These are phyloP conservation scores for Thraustochytrium sp. DNA, from an alignment of 352 stramenopile genomes.

Conservation along the genomic window DNA sequence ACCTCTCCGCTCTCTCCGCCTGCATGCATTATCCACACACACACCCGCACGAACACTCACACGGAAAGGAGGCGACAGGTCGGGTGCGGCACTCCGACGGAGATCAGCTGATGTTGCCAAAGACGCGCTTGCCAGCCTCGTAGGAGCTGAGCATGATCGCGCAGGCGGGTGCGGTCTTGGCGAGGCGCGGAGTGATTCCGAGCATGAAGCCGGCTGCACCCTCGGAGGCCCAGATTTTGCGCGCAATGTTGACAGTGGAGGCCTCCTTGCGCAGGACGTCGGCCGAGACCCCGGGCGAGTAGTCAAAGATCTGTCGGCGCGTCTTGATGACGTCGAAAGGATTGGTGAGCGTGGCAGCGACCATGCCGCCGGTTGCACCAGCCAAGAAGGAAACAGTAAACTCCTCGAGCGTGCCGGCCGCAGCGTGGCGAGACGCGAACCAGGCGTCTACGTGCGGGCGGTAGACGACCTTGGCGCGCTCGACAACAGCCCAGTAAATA, in stretches of 20 bases:
- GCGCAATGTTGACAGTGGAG: slow-evolving; percentile 42
- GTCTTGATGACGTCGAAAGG: slow-evolving; percentile 94
- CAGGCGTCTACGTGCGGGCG: neutral
- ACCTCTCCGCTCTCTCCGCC: no score
- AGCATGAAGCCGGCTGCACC: slow-evolving; percentile 63
- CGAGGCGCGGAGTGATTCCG: slow-evolving; percentile 63
- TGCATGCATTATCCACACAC: no score
- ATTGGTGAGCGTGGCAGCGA: slow-evolving; percentile 81
- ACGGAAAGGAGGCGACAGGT: no score
- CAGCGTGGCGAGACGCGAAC: neutral
- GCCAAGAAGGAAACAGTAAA: slow-evolving; percentile 63
- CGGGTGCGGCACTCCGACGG: no score
- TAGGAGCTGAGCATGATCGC: slow-evolving; percentile 73
- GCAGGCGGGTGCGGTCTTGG: slow-evolving; percentile 72
- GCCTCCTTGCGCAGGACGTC: slow-evolving; percentile 17
- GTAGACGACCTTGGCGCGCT: slow-evolving; percentile 62
- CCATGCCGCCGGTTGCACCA: slow-evolving; percentile 69
- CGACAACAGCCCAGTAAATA: slow-evolving; percentile 87
- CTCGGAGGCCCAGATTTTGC: slow-evolving; percentile 57
- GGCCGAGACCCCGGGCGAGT: neutral
- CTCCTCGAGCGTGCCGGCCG: slow-evolving; percentile 6
- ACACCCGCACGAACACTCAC: no score
- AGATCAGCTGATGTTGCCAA: no score
- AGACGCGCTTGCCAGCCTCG: slow-evolving; percentile 52
- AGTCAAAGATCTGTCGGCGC: slow-evolving; percentile 63